A percentile compares a stretch with the other conserved stretches of the same genome.
Evolutionary conservation across 495 filamentous ascomycete species (phyloP).

Genomic region (Thozetella sp.): DNA sequence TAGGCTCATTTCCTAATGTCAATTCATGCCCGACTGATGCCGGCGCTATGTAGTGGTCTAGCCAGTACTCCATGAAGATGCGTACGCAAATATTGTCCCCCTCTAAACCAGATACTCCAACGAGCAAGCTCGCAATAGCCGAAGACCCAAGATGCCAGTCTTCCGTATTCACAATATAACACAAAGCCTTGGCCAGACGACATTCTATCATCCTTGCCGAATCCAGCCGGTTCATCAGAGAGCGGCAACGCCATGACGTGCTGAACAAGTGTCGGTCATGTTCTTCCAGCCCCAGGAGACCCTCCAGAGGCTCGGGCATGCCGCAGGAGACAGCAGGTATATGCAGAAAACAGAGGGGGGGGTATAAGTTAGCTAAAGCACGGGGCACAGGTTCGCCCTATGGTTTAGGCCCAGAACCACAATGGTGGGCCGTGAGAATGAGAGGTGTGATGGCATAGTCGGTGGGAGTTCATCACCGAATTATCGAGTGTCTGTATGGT

Average conservation of each 20-base stretch:
- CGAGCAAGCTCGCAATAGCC: neutral
- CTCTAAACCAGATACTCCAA: neutral
- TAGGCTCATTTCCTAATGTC: too few relatives aligned
- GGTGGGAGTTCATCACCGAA: too few relatives aligned
- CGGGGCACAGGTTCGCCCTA: neutral
- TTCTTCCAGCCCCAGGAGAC: too few relatives aligned
- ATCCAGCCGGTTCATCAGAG: neutral
- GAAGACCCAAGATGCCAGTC: neutral
- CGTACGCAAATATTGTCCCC: neutral
- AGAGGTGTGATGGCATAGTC: neutral
- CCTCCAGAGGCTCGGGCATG: neutral
- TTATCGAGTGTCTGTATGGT: too few relatives aligned
- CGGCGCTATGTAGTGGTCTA: slow-evolving; percentile 1
- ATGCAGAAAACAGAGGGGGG: neutral
- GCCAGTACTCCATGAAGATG: neutral
- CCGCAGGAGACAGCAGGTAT: neutral
- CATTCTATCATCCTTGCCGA: neutral
- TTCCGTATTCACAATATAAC: neutral
- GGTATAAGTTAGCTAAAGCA: slow-evolving; percentile 1
- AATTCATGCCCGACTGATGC: neutral
- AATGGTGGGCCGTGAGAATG: neutral
- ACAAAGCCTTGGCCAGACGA: neutral
- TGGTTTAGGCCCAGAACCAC: neutral
- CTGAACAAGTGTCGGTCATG: too few relatives aligned
- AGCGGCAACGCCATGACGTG: too few relatives aligned